Percentiles rank a stretch among this genome's conserved stretches.
phyloP scores from a whole-genome alignment of 768 basidiomycete genomes.

The Leccinum uliginosum region DNA sequence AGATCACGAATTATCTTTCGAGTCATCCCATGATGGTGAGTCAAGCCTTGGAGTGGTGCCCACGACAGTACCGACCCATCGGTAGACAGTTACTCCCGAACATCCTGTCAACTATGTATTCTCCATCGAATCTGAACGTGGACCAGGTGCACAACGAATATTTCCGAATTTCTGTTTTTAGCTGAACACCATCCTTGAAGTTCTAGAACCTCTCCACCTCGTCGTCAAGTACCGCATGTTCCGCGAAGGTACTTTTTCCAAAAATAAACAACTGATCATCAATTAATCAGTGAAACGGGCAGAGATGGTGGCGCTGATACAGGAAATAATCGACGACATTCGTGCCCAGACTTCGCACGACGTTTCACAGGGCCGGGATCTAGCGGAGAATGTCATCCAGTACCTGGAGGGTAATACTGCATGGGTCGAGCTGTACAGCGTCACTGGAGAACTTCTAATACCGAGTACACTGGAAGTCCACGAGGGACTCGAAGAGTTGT shows the following conservation, averaged over 20 bases:
- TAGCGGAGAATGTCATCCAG: constrained; percentile 49
- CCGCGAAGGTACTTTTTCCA: constrained; percentile 60
- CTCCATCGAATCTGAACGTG: constrained; percentile 59
- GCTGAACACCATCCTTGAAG: constrained; percentile 36
- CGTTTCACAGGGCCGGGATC: constrained; percentile 35
- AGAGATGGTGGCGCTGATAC: constrained; percentile 70
- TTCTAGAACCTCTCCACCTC: constrained; percentile 57
- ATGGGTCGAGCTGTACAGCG: constrained; percentile 68
- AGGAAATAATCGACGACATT: constrained; percentile 42
- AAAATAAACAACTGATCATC: not conserved
- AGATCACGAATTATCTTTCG: constrained; percentile 46
- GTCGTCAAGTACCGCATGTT: constrained; percentile 74
- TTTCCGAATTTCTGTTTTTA: constrained; percentile 3
- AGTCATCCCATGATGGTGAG: constrained; percentile 48
- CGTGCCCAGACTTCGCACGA: constrained; percentile 33
- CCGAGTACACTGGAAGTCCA: constrained; percentile 36
- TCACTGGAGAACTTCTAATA: constrained; percentile 66
- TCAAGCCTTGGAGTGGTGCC: constrained; percentile 7
- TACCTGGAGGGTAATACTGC: constrained; percentile 56
- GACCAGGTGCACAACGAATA: constrained; percentile 44
- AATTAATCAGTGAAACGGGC: constrained; percentile 8
- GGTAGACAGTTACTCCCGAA: constrained; percentile 71
- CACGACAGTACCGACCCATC: not conserved
- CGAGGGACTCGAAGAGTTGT: constrained; percentile 24
- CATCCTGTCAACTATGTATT: constrained; percentile 81